Evolutionary conservation across 1,284 basidiomycete genomes (phyloP).

Genomic region (Sporisorium exsertum): DNA sequence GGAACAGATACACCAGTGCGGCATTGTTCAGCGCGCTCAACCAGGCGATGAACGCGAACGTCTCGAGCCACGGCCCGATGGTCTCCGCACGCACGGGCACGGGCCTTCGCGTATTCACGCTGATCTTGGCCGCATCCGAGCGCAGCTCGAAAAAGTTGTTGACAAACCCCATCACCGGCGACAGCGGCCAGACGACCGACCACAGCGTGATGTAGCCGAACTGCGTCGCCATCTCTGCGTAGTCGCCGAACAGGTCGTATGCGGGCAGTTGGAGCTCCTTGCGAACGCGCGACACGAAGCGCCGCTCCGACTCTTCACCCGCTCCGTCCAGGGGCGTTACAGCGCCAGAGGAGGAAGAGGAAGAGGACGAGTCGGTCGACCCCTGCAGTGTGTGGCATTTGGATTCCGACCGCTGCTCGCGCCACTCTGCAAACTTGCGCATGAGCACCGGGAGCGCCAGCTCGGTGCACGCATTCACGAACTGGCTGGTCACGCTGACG

Average conservation of each 20-base stretch:
- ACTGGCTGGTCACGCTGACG: slow-evolving; percentile 91
- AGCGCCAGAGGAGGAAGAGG: slow-evolving; percentile 27
- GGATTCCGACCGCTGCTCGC: slow-evolving; percentile 26
- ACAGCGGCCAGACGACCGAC: slow-evolving; percentile 94
- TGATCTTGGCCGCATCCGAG: slow-evolving; percentile 94
- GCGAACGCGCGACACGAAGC: slow-evolving; percentile 81
- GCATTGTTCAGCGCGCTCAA: slow-evolving; percentile 58
- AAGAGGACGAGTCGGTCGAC: slow-evolving; percentile 11
- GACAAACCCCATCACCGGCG: slow-evolving; percentile 71
- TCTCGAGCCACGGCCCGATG: slow-evolving; percentile 93
- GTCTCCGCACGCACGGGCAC: slow-evolving; percentile 86
- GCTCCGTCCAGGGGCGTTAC: slow-evolving; percentile 12
- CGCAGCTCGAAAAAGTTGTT: slow-evolving; percentile 93
- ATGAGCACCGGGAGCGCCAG: slow-evolving; percentile 77
- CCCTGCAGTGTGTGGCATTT: slow-evolving; percentile 12
- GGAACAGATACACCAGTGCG: slow-evolving; percentile 60
- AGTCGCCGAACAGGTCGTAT: slow-evolving; percentile 78
- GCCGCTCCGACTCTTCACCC: slow-evolving; percentile 74
- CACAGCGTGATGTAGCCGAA: slow-evolving; percentile 87
- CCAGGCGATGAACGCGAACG: slow-evolving; percentile 72
- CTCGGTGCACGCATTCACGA: slow-evolving; percentile 83
- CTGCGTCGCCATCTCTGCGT: slow-evolving; percentile 90
- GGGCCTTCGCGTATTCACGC: slow-evolving; percentile 84
- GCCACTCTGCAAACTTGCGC: slow-evolving; percentile 70
- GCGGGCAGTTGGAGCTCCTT: slow-evolving; percentile 83